Evolutionary conservation across 768 basidiomycete genomes (phyloP).

Genomic region (Nidula microcarpa): DNA sequence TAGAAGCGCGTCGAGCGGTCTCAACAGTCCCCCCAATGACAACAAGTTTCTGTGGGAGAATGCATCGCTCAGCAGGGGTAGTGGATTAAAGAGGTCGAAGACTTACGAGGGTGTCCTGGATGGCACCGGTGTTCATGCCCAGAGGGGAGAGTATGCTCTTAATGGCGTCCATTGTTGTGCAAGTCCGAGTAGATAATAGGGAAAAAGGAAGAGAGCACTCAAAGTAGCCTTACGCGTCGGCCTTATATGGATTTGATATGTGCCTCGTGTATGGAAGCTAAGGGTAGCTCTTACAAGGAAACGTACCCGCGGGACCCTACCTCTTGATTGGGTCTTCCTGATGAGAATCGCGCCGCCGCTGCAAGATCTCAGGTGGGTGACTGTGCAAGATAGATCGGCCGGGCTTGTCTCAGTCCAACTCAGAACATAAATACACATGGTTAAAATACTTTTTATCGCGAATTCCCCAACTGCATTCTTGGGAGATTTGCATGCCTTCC

Average conservation of each 20-base stretch:
- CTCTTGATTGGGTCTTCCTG: slow-evolving; percentile 6
- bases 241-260: slow-evolving; percentile 38
- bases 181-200: slow-evolving; percentile 16
- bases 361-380: slow-evolving; percentile 3
- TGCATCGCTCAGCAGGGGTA: neutral
- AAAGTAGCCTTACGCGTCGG: slow-evolving; percentile 30
- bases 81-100: neutral
- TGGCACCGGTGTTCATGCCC: slow-evolving; percentile 60
- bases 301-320: slow-evolving; percentile 17
- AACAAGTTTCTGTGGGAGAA: slow-evolving; percentile 66
- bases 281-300: slow-evolving; percentile 27
- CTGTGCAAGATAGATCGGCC: neutral
- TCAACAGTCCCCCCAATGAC: slow-evolving; percentile 89
- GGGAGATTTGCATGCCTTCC: neutral
- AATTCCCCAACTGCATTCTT: neutral
- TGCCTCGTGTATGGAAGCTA: slow-evolving; percentile 39
- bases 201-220: slow-evolving; percentile 28
- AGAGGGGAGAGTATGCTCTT: slow-evolving; percentile 72
- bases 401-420: neutral
- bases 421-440: neutral
- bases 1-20: slow-evolving; percentile 75
- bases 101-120: slow-evolving; percentile 77
- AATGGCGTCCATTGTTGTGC: slow-evolving; percentile 59
- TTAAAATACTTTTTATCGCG: neutral
- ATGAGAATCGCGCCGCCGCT: slow-evolving; percentile 2